Conservation (phyloP, 768 basidiomycete genomes). For the Suillus weaverae region DNA sequence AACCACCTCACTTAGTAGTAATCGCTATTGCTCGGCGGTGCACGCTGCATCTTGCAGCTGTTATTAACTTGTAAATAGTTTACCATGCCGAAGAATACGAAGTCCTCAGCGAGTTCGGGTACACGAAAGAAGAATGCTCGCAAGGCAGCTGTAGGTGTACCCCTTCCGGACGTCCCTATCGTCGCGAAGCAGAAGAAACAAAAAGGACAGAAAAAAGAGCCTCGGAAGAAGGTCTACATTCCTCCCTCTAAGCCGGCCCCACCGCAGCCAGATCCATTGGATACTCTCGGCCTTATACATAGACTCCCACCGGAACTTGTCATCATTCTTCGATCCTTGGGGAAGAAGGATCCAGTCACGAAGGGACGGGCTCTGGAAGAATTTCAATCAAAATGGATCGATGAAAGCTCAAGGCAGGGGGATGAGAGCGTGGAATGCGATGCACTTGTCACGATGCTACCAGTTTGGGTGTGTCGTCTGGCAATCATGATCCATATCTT, state of each 20-base stretch:
- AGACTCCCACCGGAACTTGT: constrained; percentile 78
- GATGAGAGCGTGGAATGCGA: constrained; percentile 37
- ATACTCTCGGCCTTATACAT: constrained; percentile 76
- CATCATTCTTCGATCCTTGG: constrained; percentile 75
- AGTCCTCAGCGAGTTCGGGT: constrained; percentile 79
- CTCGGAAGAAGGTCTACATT: constrained; percentile 82
- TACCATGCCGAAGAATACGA: constrained; percentile 48
- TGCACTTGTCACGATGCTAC: constrained; percentile 61
- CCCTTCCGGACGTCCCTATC: constrained; percentile 38
- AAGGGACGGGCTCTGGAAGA: constrained; percentile 86
- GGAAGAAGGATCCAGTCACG: constrained; percentile 89
- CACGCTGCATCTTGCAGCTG: not conserved
- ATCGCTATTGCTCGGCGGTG: not conserved
- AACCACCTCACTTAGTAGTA: not conserved
- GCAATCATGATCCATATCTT: constrained; percentile 5
- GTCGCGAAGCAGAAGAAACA: constrained; percentile 49
- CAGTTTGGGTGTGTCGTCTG: constrained; percentile 80
- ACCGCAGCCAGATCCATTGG: constrained; percentile 80
- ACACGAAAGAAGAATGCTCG: constrained; percentile 94
- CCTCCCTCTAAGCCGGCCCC: constrained; percentile 81
- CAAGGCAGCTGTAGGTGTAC: constrained; percentile 49
- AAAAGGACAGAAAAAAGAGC: constrained; percentile 61
- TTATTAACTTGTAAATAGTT: not conserved
- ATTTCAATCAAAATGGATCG: constrained; percentile 66
- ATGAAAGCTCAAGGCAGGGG: constrained; percentile 44